Evolutionary conservation across 2,329 filamentous ascomycete genomes (phyloP).

Genomic region (Penicillium palitans): DNA sequence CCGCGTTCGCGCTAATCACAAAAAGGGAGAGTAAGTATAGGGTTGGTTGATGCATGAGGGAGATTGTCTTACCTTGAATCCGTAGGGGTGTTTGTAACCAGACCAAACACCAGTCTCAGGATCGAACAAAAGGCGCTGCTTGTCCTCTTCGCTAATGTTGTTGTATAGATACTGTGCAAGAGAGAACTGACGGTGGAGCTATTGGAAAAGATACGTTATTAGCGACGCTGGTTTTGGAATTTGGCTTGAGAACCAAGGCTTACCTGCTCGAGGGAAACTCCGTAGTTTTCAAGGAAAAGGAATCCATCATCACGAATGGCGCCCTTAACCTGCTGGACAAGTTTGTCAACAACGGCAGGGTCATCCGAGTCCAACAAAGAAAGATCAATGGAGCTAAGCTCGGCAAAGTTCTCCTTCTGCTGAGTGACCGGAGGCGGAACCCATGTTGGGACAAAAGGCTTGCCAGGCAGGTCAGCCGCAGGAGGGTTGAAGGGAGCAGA

Average conservation of each 20-base stretch:
- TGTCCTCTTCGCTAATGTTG: conserved; percentile 54
- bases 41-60: background rate
- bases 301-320: conserved; percentile 50
- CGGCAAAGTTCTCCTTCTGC: conserved; percentile 47
- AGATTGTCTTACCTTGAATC: conserved; percentile 42
- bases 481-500: conserved; percentile 46
- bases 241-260: background rate
- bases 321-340: conserved; percentile 47
- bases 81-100: conserved; percentile 52
- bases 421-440: conserved; percentile 49
- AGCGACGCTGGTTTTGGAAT: background rate
- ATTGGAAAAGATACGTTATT: background rate
- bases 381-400: conserved; percentile 47
- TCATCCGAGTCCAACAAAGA: conserved; percentile 48
- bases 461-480: conserved; percentile 38
- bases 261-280: conserved; percentile 49
- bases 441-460: conserved; percentile 48
- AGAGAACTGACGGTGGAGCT: conserved; percentile 53
- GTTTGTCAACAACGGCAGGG: conserved; percentile 44
- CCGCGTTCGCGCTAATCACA: conserved; percentile 43
- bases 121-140: conserved; percentile 50
- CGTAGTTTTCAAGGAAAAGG: conserved; percentile 54
- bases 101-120: conserved; percentile 53
- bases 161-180: conserved; percentile 53
- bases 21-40: background rate